Percentiles rank a stretch among this genome's conserved stretches.
Conservation (phyloP, 176 grass and related monocot genomes). For the Cymbopogon citratus region DNA sequence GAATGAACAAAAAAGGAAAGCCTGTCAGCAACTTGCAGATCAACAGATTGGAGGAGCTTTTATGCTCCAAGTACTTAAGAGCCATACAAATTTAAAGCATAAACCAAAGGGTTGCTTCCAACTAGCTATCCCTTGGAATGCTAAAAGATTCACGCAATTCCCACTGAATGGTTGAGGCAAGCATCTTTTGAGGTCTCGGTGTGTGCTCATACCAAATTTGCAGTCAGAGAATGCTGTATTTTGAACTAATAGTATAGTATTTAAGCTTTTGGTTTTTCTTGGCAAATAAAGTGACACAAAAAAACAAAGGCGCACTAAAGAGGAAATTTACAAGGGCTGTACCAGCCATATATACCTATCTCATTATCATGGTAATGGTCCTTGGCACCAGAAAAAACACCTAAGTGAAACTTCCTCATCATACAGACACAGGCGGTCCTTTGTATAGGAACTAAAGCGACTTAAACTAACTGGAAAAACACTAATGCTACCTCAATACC, state of each 20-base stretch:
- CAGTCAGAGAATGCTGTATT: neutral
- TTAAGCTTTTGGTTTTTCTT: neutral
- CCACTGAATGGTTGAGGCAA: neutral
- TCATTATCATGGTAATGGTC: conserved; percentile 13
- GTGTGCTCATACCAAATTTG: neutral
- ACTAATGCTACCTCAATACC: conserved; percentile 36
- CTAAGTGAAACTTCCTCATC: conserved; percentile 9
- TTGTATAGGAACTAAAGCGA: conserved; percentile 23
- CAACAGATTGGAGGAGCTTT: neutral
- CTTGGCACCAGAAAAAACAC: conserved; percentile 16
- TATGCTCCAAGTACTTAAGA: neutral
- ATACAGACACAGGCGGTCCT: conserved; percentile 8
- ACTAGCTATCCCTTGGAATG: neutral
- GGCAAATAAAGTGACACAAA: neutral
- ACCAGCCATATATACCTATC: neutral
- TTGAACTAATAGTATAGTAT: neutral
- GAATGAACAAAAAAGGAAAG: neutral
- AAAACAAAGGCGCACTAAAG: neutral
- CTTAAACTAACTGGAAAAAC: conserved; percentile 18
- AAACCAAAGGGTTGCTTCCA: neutral
- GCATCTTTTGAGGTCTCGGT: neutral
- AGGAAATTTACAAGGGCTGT: conserved; percentile 12
- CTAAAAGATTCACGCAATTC: neutral
- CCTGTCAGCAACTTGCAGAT: neutral
- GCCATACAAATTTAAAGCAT: neutral